Base-by-base conservation (phyloP, 2,329 filamentous ascomycete genomes). In the Fusarium temperatum region DNA sequence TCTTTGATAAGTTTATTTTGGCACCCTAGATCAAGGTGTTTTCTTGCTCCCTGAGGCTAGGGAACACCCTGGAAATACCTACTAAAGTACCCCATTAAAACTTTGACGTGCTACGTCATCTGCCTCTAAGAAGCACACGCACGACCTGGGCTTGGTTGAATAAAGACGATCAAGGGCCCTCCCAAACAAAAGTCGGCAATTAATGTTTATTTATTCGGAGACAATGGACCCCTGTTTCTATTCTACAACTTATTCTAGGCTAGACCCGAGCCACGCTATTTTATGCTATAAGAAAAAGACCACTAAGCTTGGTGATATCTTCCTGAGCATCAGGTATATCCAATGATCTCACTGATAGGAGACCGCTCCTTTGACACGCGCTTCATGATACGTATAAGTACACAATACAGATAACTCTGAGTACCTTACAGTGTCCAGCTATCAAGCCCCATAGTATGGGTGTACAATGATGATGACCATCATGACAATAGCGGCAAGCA, bases 51-150 rank as follows among this genome's bases (percentile, higher is more conserved):
- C 28, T 8, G 28, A 28, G 28, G 28, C 28, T 26, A 26, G 26
- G 30, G 30, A 32, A 32, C 30, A 32, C 30, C 76, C 70, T 78
- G 74, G 63, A 66, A 63, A 75, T 73, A 22, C 24, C 9, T 35
- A 35, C 32, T 35, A 35, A 14, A 35, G 32, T 17, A 35, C 32
- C 9, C 56, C 32, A 51, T 51, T 51, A 24, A 38, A 36, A 38
- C 56, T n/a, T 50, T 35, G 55, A 11, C n/a, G 30, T 14, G 15
- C 75, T 66, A 78, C 76, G 76, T 78, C 76, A 78, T 69, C 38
- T 36, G 24, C 32, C 56, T 24, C 2, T 28, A 20, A 51, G 14
- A 30, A 4, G 41, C 41, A 58, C 41, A 36, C 14, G 32, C 32
- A 14, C 5, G 6, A 32, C 32, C 32, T 32, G 12, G 30, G 30